Conservation (phyloP, 2,329 filamentous ascomycete genomes). For the Cladorrhinum sp. region DNA sequence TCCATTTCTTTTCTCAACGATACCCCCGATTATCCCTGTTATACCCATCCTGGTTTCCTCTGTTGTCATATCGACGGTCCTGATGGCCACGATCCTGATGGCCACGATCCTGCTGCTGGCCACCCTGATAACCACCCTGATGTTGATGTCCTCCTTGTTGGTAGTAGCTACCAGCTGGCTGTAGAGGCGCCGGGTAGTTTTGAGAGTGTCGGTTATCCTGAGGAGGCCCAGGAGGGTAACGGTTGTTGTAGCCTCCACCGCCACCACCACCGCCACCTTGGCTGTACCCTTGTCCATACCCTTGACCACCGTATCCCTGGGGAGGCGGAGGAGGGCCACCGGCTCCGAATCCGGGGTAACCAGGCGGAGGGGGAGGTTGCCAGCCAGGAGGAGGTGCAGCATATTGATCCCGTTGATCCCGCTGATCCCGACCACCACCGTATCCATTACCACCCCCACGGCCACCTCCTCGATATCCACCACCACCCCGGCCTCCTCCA, state of each 20-base stretch:
- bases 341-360: conserved; percentile 41
- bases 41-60: conserved; percentile 13
- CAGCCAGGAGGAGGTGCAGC: conserved; percentile 26
- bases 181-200: background rate
- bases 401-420: conserved; percentile 24
- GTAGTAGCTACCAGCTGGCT: background rate
- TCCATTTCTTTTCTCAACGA: conserved; percentile 1
- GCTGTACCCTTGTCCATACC: conserved; percentile 16
- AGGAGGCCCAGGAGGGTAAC: conserved; percentile 10
- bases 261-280: conserved; percentile 14
- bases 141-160: conserved; percentile 15
- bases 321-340: conserved; percentile 48
- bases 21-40: conserved; percentile 24
- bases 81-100: conserved; percentile 2
- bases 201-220: background rate
- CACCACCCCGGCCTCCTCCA: conserved; percentile 3
- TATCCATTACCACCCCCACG: conserved; percentile 13
- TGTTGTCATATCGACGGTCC: conserved; percentile 22
- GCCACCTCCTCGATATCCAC: conserved; percentile 9
- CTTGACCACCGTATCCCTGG: conserved; percentile 24
- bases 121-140: conserved; percentile 7
- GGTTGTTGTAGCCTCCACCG: conserved; percentile 14
- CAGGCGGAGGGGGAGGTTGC: conserved; percentile 44
- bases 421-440: conserved; percentile 11
- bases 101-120: background rate